Percentiles rank a stretch among this genome's conserved stretches.
phyloP scores from a whole-genome alignment of 805 yeast species.

The Candida sakaeoensis region DNA sequence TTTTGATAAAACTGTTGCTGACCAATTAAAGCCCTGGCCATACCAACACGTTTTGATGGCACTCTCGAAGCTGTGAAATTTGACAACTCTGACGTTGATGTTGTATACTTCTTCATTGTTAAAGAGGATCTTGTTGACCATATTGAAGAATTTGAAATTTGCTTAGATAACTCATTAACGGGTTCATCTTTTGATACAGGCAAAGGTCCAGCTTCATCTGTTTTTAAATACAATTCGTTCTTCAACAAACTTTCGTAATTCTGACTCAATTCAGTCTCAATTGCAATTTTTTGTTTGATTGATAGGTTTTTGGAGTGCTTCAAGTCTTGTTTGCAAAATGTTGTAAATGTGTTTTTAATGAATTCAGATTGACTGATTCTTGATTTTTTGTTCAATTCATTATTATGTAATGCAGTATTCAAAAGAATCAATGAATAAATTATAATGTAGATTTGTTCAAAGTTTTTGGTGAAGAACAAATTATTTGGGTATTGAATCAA shows the following conservation, averaged over 20 bases:
- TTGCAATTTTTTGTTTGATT: conserved; percentile 39
- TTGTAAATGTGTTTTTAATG: conserved; percentile 38
- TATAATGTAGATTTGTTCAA: conserved; percentile 61
- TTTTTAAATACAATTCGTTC: conserved; percentile 39
- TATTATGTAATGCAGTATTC: conserved; percentile 73
- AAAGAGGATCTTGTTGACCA: conserved; percentile 34
- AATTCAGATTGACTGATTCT: conserved; percentile 40
- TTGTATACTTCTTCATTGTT: conserved; percentile 26
- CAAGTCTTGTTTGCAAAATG: conserved; percentile 32
- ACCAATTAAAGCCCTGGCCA: conserved; percentile 35
- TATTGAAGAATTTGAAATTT: conserved; percentile 28
- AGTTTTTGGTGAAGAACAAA: conserved; percentile 47
- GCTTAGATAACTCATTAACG: conserved; percentile 17
- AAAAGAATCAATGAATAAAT: conserved; percentile 68
- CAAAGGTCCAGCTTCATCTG: conserved; percentile 5
- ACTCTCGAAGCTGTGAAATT: conserved; percentile 18
- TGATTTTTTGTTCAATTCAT: conserved; percentile 33
- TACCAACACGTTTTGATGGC: conserved; percentile 28
- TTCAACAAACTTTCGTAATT: conserved; percentile 42
- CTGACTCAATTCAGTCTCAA: conserved; percentile 40
- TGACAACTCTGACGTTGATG: conserved; percentile 27
- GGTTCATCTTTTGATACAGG: background rate
- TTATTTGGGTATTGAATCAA: conserved; percentile 43
- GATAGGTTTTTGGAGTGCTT: conserved; percentile 24
- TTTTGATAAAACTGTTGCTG: conserved; percentile 12